These are phyloP conservation scores for Sanghuangporus baumii DNA, from an alignment of 1,284 basidiomycete species.

Conservation along the genomic window DNA sequence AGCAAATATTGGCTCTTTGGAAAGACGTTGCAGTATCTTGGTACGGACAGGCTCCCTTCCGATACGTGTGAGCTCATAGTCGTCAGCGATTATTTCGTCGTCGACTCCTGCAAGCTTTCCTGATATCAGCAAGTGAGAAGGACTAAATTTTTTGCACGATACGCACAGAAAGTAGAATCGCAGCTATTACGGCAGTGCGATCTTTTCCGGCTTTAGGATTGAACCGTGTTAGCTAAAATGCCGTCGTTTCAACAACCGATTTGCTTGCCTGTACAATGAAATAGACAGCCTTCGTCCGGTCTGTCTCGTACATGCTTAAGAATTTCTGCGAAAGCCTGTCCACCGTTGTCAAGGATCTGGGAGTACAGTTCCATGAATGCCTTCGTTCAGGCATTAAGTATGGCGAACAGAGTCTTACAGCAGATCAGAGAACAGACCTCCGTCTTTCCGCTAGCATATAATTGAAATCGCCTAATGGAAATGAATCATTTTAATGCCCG, in stretches of 20 bases:
- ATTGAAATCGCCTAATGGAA: slow-evolving; percentile 51
- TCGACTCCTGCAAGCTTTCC: slow-evolving; percentile 62
- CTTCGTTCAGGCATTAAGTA: slow-evolving; percentile 29
- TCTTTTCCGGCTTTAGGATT: slow-evolving; percentile 58
- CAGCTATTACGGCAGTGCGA: slow-evolving; percentile 70
- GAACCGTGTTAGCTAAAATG: background rate
- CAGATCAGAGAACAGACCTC: slow-evolving; percentile 41
- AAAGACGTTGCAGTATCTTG: slow-evolving; percentile 58
- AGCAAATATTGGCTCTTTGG: slow-evolving; percentile 64
- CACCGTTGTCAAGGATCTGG: slow-evolving; percentile 71
- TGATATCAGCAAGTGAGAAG: slow-evolving; percentile 7
- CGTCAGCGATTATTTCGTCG: slow-evolving; percentile 56
- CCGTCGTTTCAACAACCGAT: background rate
- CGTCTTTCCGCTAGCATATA: slow-evolving; percentile 75
- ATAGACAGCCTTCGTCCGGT: slow-evolving; percentile 56
- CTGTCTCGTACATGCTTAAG: slow-evolving; percentile 65
- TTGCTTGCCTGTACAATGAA: slow-evolving; percentile 64
- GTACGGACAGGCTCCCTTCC: slow-evolving; percentile 71
- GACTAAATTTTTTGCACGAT: background rate
- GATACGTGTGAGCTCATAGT: slow-evolving; percentile 69
- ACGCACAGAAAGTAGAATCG: slow-evolving; percentile 60
- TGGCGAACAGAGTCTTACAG: background rate
- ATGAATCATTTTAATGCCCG: slow-evolving; percentile 16
- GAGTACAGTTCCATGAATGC: slow-evolving; percentile 77
- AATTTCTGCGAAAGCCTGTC: slow-evolving; percentile 55